These are phyloP conservation scores for Phytophthora podocarpi DNA, from an alignment of 352 stramenopile genomes.

Conservation along the genomic window DNA sequence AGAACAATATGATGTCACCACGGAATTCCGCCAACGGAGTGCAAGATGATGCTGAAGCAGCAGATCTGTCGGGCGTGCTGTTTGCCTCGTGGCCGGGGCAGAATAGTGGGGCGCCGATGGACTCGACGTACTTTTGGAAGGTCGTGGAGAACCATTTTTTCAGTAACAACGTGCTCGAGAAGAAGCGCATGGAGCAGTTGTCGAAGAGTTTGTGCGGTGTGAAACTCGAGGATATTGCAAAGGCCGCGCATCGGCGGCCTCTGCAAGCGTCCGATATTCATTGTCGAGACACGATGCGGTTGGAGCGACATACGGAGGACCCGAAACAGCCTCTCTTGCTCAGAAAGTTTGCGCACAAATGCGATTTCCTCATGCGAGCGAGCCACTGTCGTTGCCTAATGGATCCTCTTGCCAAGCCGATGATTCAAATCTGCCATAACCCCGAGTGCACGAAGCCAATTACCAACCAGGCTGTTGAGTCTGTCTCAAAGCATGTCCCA, in stretches of 20 bases:
- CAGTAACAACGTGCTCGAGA: slow-evolving; percentile 59
- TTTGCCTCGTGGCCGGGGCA: slow-evolving; percentile 84
- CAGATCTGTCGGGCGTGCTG: slow-evolving; percentile 74
- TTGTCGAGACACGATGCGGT: slow-evolving; percentile 67
- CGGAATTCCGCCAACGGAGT: slow-evolving; percentile 16
- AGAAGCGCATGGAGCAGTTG: slow-evolving; percentile 75
- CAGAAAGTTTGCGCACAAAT: slow-evolving; percentile 68
- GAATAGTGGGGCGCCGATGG: slow-evolving; percentile 66
- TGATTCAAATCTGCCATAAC: slow-evolving; percentile 50
- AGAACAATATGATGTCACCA: slow-evolving; percentile 31
- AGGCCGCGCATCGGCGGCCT: slow-evolving; percentile 31
- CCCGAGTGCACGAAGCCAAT: slow-evolving; percentile 1
- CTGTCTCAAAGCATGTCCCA: neutral
- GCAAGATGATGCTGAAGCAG: slow-evolving; percentile 28
- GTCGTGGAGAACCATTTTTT: slow-evolving; percentile 76
- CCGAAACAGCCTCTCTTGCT: slow-evolving; percentile 40
- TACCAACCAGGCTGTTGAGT: neutral
- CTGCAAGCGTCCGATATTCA: slow-evolving; percentile 50
- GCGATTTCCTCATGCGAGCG: slow-evolving; percentile 80
- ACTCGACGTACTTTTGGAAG: slow-evolving; percentile 83
- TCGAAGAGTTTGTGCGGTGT: slow-evolving; percentile 70
- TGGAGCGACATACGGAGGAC: slow-evolving; percentile 50
- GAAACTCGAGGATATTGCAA: slow-evolving; percentile 69
- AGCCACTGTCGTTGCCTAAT: slow-evolving; percentile 68
- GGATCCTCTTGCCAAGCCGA: slow-evolving; percentile 51